Evolutionary conservation across 176 grass and related monocot genomes (phyloP), one percentile per base, ranked within the genome.

Genomic region (Triticum timopheevii): DNA sequence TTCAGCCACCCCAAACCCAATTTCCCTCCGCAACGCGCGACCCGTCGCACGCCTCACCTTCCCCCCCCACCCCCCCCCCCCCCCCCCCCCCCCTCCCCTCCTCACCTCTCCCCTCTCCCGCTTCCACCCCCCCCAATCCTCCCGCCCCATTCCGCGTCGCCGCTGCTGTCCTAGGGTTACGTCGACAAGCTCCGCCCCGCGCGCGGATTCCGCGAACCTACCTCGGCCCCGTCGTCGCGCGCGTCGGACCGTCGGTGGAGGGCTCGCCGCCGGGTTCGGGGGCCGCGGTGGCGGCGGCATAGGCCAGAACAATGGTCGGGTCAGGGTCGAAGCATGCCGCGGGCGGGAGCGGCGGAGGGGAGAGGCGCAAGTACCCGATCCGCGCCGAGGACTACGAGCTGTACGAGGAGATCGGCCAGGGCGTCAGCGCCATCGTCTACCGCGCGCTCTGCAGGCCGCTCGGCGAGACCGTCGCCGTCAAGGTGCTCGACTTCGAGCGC

Each of bases 401-500:
- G 66, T 93, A 85, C 72, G 97, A 99, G 78, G 82, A 89, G 92
- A 76, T 99, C 28, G 97, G 97, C 77, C 92, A 96, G 85, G 97
- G 97, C 13, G 92, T 85, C 87, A 96, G 94, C 73, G 97, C 94
- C 27, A 56, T 93, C 40, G 97, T 99, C 12, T 94, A 94, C 84
- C 97, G 97, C 28, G 90, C 94, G 34, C 88, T 81, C 33, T 99
- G 97, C 82, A 77, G 61, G 59, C 89, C 97, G 16, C 79, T 96
- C 15, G 36, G 81, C 12, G 90, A 99, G 90, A 71, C 90, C 66
- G 89, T 99, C 50, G 94, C 97, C 65, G 92, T 99, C 85, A 99
- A 99, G 90, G 86, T 99, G 69, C 87, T 99, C 67, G 97, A 99
- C 80, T 94, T 99, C 72, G 97, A 96, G 79, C 93, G 88, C 65